Percentiles rank a stretch among this genome's conserved stretches.
Conservation (phyloP, 805 yeast genomes). For the Tetrapisispora pingtungensis region DNA sequence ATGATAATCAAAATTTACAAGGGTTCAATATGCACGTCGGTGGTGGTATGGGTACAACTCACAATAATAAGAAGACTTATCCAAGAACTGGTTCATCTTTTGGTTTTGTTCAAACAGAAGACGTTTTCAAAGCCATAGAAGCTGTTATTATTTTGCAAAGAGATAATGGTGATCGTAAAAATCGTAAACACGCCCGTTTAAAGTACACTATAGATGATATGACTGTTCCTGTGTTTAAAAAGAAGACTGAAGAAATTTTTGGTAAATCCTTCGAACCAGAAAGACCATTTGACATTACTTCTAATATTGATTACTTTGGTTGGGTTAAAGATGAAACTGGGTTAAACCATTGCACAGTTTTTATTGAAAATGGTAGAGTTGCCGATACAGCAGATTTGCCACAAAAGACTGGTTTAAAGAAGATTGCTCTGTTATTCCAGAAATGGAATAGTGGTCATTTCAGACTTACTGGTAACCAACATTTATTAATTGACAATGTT, state of each 20-base stretch:
- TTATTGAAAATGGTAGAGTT: constrained; percentile 93
- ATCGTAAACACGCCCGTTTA: constrained; percentile 95
- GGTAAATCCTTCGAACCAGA: constrained; percentile 68
- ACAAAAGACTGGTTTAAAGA: constrained; percentile 76
- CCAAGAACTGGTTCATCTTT: constrained; percentile 88
- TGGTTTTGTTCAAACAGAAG: constrained; percentile 62
- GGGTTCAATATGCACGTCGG: constrained; percentile 90
- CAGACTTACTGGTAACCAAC: constrained; percentile 94
- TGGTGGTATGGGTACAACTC: constrained; percentile 99
- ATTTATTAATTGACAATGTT: constrained; percentile 65
- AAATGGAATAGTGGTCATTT: constrained; percentile 66
- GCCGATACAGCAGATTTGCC: constrained; percentile 87
- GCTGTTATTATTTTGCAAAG: constrained; percentile 90
- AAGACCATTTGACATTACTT: constrained; percentile 63
- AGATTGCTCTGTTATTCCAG: constrained; percentile 61
- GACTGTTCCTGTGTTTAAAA: constrained; percentile 76
- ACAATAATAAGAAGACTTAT: constrained; percentile 91
- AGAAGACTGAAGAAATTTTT: constrained; percentile 72
- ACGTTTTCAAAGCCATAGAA: constrained; percentile 73
- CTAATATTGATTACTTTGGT: constrained; percentile 86
- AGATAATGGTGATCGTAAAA: constrained; percentile 87
- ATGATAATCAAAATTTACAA: constrained; percentile 43
- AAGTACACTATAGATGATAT: constrained; percentile 93
- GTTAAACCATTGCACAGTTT: constrained; percentile 81
- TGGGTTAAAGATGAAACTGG: constrained; percentile 86